Evolutionary conservation across 768 basidiomycete species (phyloP), one percentile per base, ranked within the genome.

Genomic region (Boletus reticuloceps): DNA sequence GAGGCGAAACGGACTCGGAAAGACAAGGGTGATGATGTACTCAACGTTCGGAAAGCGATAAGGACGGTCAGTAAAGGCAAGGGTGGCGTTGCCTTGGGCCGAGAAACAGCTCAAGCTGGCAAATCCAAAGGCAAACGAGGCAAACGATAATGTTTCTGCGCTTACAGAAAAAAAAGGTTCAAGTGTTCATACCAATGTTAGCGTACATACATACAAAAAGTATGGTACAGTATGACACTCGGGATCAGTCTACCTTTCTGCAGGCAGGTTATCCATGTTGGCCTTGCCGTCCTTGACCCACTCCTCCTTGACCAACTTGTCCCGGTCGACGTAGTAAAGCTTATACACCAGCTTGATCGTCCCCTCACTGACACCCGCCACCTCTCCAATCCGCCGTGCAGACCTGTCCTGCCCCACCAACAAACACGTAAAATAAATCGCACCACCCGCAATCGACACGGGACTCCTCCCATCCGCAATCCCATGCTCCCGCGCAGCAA

Each of bases 371-470:
- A 98, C 94, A 11, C 94, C 94, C 4, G 93, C 95, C 12, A 98
- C 92, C 16, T 79, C 76, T 58, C 89, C 89, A 66, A 99, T 94
- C 65, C 98, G 93, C 72, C 85, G 85, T 46, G 88, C 80, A 22
- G 84, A 80, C 72, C 91, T 92, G 27, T 75, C 64, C 64, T 84
- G 83, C 50, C 88, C 91, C 64, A 95, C 78, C 41, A 98, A 68
- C 60, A 87, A 80, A 66, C 90, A 91, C 31, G 91, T 91, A 74
- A 98, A 98, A 75, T 89, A 94, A 56, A 99, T 94, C 19, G 93
- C 91, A 39, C 92, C 94, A 40, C 93, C 92, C n/a, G 96, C 97
- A 61, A 99, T 94, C n/a, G 97, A 97, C 49, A 98, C 91, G 1
- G 96, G 96, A 64, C 87, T 92, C 58, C 97, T 80, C 25, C 97